phyloP scores from a whole-genome alignment of 257 asterid genomes.

The Verbena officinalis region DNA sequence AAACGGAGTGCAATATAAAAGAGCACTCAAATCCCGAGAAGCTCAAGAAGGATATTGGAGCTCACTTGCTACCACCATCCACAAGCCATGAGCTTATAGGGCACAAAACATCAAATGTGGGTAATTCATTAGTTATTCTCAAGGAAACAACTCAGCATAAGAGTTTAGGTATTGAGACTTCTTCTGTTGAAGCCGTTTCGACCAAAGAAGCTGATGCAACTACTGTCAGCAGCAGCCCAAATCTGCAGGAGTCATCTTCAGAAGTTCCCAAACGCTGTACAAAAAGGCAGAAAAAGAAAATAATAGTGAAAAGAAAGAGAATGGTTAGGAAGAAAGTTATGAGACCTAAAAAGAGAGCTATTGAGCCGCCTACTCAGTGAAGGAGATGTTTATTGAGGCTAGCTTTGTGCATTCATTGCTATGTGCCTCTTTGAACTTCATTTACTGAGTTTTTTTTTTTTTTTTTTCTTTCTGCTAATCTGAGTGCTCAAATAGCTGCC shows the following conservation, averaged over 20 bases:
- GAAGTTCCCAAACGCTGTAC: constrained; percentile 23
- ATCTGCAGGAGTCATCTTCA: constrained; percentile 28
- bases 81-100: constrained; percentile 22
- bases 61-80: constrained; percentile 24
- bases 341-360: constrained; percentile 17
- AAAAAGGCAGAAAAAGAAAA: constrained; percentile 8
- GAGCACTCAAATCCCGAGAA: constrained; percentile 25
- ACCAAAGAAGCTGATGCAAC: constrained; percentile 26
- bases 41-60: constrained; percentile 30
- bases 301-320: constrained; percentile 19
- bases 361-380: constrained; percentile 30
- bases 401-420: constrained; percentile 12
- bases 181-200: constrained; percentile 25
- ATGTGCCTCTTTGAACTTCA: neutral
- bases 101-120: constrained; percentile 9
- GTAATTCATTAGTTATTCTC: constrained; percentile 16
- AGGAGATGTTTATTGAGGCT: constrained; percentile 8
- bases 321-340: constrained; percentile 16
- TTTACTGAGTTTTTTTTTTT: constrained; percentile 10
- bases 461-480: neutral
- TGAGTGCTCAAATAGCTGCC: constrained; percentile 11
- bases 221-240: constrained; percentile 22
- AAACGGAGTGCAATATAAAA: constrained; percentile 20
- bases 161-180: constrained; percentile 22
- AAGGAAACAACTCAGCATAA: constrained; percentile 20